Base-by-base conservation (phyloP, 2,329 filamentous ascomycete genomes). In the Chaetomiaceae sp. region DNA sequence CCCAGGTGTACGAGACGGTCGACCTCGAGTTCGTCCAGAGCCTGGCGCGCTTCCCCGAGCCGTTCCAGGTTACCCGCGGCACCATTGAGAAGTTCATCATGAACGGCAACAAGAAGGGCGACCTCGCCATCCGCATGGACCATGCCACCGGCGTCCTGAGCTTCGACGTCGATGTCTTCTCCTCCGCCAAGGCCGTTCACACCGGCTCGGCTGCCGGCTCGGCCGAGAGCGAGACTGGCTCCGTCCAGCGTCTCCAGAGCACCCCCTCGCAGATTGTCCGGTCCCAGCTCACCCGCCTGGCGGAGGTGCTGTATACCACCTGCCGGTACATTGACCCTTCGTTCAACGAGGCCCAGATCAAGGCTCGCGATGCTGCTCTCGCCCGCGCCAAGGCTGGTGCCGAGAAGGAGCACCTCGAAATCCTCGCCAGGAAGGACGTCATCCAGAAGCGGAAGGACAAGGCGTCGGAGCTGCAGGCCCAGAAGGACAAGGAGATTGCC, bases 41-140 rank as follows among this genome's bases (percentile, higher is more conserved):
- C 64, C 86, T 99, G 48, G 93, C 93, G 56, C 82, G 93, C 66
- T 99, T 99, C 79, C 93, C 93, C 9, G 91, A 95, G 68, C 89
- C 93, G 37, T 97, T 95, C 81, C 87, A 96, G 73, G 90, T 97
- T 60, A 87, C 82, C 57, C 85, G 87, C 48, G 83, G 86, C 59
- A 95, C 89, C 55, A 95, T 99, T 60, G 93, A 99, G 78, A 99
- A 97, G 76, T 99, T 99, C 78, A 97, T 99, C 78, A 99, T 99
- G 93, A 99, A 99, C 71, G 93, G 93, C 58, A 97, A 95, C 81
- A 99, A 99, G 83, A 99, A 99, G 82, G 93, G 93, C 51, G 93
- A 99, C 63, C 80, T 99, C 40, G 87, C 93, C 48, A 95, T 99
- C 63, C 90, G 93, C 55, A 89, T 97, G 72, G 89, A 97, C 67